A percentile compares a stretch with the other conserved stretches of the same genome.
Evolutionary conservation across 345 rosid species (phyloP).

Genomic region (Lagerstroemia speciosa): DNA sequence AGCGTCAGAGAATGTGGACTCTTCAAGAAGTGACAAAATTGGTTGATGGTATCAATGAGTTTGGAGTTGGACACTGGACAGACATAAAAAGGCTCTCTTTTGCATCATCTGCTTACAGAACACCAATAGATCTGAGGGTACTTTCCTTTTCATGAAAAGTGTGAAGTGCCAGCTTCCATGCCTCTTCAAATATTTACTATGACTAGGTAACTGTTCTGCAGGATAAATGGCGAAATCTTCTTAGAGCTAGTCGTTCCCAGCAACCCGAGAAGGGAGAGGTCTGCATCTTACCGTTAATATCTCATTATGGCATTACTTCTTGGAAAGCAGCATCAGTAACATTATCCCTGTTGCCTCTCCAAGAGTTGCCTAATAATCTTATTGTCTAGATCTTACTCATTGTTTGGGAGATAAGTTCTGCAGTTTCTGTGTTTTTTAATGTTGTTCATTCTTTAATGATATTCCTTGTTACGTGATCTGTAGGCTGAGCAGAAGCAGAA

Average conservation of each 20-base stretch:
- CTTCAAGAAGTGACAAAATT: conserved; percentile 62
- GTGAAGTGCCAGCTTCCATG: neutral
- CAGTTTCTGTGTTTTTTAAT: neutral
- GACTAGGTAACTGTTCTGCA: conserved; percentile 17
- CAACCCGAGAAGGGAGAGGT: conserved; percentile 45
- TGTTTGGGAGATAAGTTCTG: neutral
- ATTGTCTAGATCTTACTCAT: neutral
- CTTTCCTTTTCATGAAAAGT: neutral
- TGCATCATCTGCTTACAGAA: conserved; percentile 56
- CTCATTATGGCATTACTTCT: neutral
- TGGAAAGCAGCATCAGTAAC: too few species aligned
- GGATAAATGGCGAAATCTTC: conserved; percentile 97
- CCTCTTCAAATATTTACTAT: neutral
- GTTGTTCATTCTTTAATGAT: neutral
- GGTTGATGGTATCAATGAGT: conserved; percentile 77
- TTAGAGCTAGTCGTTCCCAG: conserved; percentile 44
- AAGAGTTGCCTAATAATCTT: too few species aligned
- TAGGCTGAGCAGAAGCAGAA: conserved; percentile 44
- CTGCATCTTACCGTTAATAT: conserved; percentile 5
- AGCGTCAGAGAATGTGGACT: conserved; percentile 87
- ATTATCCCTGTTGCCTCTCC: too few species aligned
- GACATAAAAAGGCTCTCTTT: conserved; percentile 70
- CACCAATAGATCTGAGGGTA: conserved; percentile 92
- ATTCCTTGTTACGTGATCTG: conserved; percentile 1
- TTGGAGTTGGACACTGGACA: conserved; percentile 91